Percentiles rank a stretch among this genome's conserved stretches.
phyloP scores from a whole-genome alignment of 2,329 filamentous ascomycete species.

The Aspergillus terreus region DNA sequence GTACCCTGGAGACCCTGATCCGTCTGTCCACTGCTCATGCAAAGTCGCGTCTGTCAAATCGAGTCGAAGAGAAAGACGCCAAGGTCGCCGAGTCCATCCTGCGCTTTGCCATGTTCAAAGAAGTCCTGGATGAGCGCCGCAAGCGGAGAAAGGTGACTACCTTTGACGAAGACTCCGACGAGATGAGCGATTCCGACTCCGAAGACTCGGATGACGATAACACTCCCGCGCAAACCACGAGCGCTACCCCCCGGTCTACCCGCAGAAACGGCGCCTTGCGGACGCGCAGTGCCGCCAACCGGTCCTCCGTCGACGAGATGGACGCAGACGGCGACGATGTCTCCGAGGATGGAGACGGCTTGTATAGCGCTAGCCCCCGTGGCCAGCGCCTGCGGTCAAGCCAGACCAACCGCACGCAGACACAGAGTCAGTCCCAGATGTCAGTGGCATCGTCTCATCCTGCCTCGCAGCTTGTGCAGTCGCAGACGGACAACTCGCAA shows the following conservation, averaged over 20 bases:
- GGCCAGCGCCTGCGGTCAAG: slow-evolving; percentile 37
- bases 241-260: slow-evolving; percentile 31
- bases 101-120: slow-evolving; percentile 94
- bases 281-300: slow-evolving; percentile 32
- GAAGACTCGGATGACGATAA: slow-evolving; percentile 27
- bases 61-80: slow-evolving; percentile 87
- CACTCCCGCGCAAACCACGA: slow-evolving; percentile 20
- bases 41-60: slow-evolving; percentile 80
- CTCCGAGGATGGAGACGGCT: slow-evolving; percentile 49
- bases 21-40: slow-evolving; percentile 95
- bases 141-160: slow-evolving; percentile 77
- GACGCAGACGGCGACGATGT: slow-evolving; percentile 51
- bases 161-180: slow-evolving; percentile 58
- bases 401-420: slow-evolving; percentile 38
- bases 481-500: slow-evolving; percentile 50
- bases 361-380: slow-evolving; percentile 51
- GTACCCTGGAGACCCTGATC: slow-evolving; percentile 96
- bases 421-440: slow-evolving; percentile 49
- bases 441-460: slow-evolving; percentile 79
- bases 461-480: slow-evolving; percentile 64
- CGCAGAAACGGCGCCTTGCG: slow-evolving; percentile 30
- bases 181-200: slow-evolving; percentile 38
- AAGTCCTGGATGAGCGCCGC: slow-evolving; percentile 76
- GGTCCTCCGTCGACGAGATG: slow-evolving; percentile 37
- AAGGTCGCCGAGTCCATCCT: slow-evolving; percentile 83